These are phyloP conservation scores for Hymenoscyphus scutula DNA, from an alignment of 2,329 filamentous ascomycete genomes.

Conservation along the genomic window DNA sequence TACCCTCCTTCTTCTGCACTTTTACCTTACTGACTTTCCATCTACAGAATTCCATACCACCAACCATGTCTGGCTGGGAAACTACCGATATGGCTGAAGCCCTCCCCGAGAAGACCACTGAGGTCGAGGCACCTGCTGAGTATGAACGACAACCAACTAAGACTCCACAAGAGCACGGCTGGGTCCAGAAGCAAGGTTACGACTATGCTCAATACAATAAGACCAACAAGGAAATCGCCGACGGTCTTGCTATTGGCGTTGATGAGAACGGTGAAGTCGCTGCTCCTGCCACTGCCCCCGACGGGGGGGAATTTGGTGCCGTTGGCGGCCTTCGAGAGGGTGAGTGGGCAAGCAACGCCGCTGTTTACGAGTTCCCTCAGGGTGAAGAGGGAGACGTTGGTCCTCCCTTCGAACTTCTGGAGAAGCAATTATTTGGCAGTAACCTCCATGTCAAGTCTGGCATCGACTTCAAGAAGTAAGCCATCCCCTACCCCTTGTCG, in stretches of 20 bases:
- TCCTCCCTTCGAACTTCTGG: constrained; percentile 66
- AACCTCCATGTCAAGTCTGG: constrained; percentile 52
- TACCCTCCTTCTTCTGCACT: not conserved
- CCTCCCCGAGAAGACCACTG: constrained; percentile 29
- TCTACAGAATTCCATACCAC: not conserved
- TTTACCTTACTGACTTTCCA: constrained; percentile 2
- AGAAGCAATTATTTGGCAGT: constrained; percentile 70
- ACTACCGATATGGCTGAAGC: constrained; percentile 36
- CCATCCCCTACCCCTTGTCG: constrained; percentile 19
- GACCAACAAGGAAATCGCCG: constrained; percentile 29
- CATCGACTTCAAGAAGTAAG: constrained; percentile 62
- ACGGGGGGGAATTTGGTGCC: constrained; percentile 14
- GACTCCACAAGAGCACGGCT: constrained; percentile 35
- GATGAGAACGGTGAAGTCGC: constrained; percentile 9
- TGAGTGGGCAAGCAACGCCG: constrained; percentile 32
- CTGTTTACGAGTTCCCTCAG: constrained; percentile 74
- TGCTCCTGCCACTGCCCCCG: not conserved
- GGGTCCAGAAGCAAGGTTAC: constrained; percentile 32
- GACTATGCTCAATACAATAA: constrained; percentile 35
- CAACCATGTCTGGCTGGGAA: constrained; percentile 28
- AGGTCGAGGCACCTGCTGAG: constrained; percentile 7
- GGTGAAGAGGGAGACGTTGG: constrained; percentile 86
- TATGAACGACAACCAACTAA: constrained; percentile 10
- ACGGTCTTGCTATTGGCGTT: constrained; percentile 15
- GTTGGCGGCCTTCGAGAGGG: constrained; percentile 27